Conservation (phyloP, 2,329 filamentous ascomycete species). For the Calonectria hongkongensis region DNA sequence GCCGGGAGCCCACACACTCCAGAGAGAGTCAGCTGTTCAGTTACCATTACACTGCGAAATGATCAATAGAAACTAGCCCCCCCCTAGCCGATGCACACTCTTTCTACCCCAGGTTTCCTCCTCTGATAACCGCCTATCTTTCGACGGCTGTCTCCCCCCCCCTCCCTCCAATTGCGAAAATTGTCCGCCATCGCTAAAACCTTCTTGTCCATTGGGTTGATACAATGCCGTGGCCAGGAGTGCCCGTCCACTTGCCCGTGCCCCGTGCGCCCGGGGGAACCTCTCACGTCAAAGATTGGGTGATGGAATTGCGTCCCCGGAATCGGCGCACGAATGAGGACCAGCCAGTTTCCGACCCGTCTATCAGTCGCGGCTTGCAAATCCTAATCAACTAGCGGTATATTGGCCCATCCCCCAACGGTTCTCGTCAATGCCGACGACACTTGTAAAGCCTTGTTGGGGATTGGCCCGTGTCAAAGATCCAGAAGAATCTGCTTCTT, state of each 20-base stretch:
- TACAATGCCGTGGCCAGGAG: conserved; percentile 26
- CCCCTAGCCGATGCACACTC: conserved; percentile 23
- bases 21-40: neutral
- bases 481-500: neutral
- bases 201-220: conserved; percentile 49
- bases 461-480: conserved; percentile 26
- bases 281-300: conserved; percentile 44
- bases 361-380: conserved; percentile 42
- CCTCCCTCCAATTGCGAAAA: conserved; percentile 36
- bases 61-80: conserved; percentile 49
- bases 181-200: conserved; percentile 53
- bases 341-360: conserved; percentile 41
- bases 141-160: conserved; percentile 20
- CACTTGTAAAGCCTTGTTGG: conserved; percentile 25
- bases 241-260: conserved; percentile 23
- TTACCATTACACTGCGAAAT: conserved; percentile 49
- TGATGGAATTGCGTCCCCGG: conserved; percentile 51
- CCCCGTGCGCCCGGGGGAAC: conserved; percentile 37
- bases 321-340: conserved; percentile 51
- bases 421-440: conserved; percentile 32
- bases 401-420: conserved; percentile 44
- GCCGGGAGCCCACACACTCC: conserved; percentile 20
- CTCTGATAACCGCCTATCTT: conserved; percentile 49
- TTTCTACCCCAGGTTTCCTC: conserved; percentile 52
- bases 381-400: conserved; percentile 45